phyloP scores from a whole-genome alignment of 768 basidiomycete species.

The Zangia roseola region DNA sequence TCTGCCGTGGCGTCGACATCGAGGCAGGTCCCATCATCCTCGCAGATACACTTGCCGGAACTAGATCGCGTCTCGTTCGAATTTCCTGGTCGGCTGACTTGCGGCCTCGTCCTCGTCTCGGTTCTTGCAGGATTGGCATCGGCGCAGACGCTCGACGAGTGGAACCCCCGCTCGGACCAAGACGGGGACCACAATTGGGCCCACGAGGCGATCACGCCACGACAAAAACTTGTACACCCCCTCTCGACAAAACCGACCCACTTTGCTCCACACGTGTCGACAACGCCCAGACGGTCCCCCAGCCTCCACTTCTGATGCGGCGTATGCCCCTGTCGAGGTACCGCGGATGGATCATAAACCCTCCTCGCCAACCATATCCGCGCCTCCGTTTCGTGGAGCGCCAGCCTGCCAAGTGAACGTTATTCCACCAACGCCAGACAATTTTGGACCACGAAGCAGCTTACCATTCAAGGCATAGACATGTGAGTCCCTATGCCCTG shows the following conservation, averaged over 20 bases:
- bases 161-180: not conserved
- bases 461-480: not conserved
- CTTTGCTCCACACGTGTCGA: not conserved
- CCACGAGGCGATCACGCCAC: constrained; percentile 10
- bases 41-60: constrained; percentile 1
- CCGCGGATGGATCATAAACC: constrained; percentile 18
- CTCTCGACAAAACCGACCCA: constrained; percentile 6
- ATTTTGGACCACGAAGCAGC: not conserved
- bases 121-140: not conserved
- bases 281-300: not conserved
- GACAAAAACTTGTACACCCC: constrained; percentile 4
- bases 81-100: not conserved
- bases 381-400: not conserved
- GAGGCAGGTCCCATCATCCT: not conserved
- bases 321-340: not conserved
- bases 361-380: not conserved
- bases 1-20: constrained; percentile 2
- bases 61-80: not conserved
- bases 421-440: not conserved
- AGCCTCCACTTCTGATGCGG: not conserved
- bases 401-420: not conserved
- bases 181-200: not conserved
- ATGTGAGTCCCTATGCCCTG: not conserved
- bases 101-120: not conserved
- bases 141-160: constrained; percentile 5